Percentiles rank a stretch among this genome's conserved stretches.
Conservation (phyloP, 805 yeast genomes). For the Hanseniaspora vineae region DNA sequence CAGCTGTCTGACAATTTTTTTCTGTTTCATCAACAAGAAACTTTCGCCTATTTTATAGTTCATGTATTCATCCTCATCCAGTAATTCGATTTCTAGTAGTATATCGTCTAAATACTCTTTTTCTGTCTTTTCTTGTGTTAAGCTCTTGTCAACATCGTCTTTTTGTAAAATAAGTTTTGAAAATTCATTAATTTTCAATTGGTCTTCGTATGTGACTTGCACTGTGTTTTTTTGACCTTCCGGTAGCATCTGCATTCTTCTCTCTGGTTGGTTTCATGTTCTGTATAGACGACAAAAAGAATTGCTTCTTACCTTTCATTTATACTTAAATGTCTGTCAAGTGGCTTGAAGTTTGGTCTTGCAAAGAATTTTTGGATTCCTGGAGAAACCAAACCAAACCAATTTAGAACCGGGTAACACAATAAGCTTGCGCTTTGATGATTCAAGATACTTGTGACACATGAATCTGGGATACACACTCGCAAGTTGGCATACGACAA, state of each 20-base stretch:
- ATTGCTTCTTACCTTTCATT: too few relatives aligned
- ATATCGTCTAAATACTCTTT: conserved; percentile 85
- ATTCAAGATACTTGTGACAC: too few relatives aligned
- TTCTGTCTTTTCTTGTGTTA: conserved; percentile 43
- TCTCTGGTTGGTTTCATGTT: not conserved
- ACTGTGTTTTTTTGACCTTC: conserved; percentile 29
- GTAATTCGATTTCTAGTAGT: conserved; percentile 68
- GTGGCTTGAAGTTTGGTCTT: too few relatives aligned
- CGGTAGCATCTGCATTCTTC: conserved; percentile 23
- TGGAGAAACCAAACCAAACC: too few relatives aligned
- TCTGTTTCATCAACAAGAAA: conserved; percentile 57
- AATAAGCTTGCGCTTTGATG: not conserved
- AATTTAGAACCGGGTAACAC: too few relatives aligned
- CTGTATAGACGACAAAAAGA: too few relatives aligned
- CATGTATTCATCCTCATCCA: conserved; percentile 61
- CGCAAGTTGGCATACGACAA: too few relatives aligned
- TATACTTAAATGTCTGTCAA: too few relatives aligned
- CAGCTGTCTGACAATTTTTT: conserved; percentile 52
- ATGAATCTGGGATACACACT: too few relatives aligned
- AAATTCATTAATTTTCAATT: conserved; percentile 77
- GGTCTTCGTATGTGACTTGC: conserved; percentile 49
- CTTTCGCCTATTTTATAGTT: conserved; percentile 64
- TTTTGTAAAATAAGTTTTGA: conserved; percentile 68
- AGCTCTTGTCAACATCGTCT: conserved; percentile 39
- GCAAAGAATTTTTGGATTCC: too few relatives aligned